Percentiles rank a stretch among this genome's conserved stretches.
Evolutionary conservation across 345 rosid species (phyloP).

Genomic region (Gossypium sturtianum): DNA sequence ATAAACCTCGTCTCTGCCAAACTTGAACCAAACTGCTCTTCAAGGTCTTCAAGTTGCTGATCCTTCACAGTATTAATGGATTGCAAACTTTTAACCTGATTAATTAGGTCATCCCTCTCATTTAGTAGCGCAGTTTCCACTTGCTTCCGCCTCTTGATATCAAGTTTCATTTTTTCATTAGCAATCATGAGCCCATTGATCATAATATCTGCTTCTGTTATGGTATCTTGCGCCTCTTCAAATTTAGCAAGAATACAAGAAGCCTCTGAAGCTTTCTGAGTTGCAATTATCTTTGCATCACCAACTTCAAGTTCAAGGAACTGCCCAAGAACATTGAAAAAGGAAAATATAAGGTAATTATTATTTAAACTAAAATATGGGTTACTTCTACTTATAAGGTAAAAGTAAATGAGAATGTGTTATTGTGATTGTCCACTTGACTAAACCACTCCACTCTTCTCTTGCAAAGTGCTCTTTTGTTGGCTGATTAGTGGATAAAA

Average conservation of each 20-base stretch:
- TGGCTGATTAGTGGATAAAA: background rate
- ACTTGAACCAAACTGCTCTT: slow-evolving; percentile 50
- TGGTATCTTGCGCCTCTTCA: slow-evolving; percentile 79
- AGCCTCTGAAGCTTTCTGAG: slow-evolving; percentile 60
- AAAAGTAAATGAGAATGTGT: background rate
- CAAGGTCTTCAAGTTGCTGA: slow-evolving; percentile 48
- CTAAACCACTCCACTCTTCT: background rate
- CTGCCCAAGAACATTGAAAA: slow-evolving; percentile 32
- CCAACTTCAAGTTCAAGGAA: slow-evolving; percentile 66
- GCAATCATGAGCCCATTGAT: slow-evolving; percentile 74
- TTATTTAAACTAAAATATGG: background rate
- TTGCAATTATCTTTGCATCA: slow-evolving; percentile 56
- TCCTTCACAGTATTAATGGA: slow-evolving; percentile 44
- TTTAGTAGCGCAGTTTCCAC: slow-evolving; percentile 31
- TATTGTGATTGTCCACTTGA: background rate
- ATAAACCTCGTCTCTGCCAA: slow-evolving; percentile 48
- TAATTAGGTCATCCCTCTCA: slow-evolving; percentile 50
- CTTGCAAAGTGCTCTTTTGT: background rate
- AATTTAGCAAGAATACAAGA: slow-evolving; percentile 66
- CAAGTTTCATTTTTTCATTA: slow-evolving; percentile 68
- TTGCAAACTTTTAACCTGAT: slow-evolving; percentile 53
- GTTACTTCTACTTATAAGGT: background rate
- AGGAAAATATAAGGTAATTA: background rate
- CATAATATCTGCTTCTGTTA: slow-evolving; percentile 81
- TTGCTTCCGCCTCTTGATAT: slow-evolving; percentile 48